These are phyloP conservation scores for Dicorynia guianensis DNA, from an alignment of 306 rosid species.

Conservation along the genomic window DNA sequence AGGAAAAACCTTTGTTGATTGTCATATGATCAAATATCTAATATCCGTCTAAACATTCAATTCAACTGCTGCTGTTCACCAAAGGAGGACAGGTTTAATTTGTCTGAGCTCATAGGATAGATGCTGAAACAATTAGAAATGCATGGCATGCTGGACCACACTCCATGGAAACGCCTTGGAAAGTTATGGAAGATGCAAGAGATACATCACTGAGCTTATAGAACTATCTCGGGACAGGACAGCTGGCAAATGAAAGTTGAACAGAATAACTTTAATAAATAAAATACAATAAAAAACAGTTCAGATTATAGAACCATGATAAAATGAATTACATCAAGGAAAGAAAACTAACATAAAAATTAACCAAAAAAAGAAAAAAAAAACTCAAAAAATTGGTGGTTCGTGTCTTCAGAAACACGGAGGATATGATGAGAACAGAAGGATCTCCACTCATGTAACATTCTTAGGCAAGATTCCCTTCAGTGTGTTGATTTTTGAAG, in stretches of 20 bases:
- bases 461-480: constrained; percentile 52
- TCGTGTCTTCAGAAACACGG: not conserved
- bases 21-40: too few species aligned
- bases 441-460: constrained; percentile 58
- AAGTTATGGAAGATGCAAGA: constrained; percentile 23
- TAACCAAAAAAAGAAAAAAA: not conserved
- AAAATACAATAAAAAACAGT: not conserved
- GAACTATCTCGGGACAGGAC: constrained; percentile 46
- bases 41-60: constrained; percentile 1
- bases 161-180: not conserved
- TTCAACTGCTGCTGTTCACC: constrained; percentile 4
- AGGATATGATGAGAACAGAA: constrained; percentile 15
- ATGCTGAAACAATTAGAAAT: constrained; percentile 5
- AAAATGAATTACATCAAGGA: not conserved
- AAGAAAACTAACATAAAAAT: not conserved
- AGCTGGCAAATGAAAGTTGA: constrained; percentile 45
- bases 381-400: not conserved
- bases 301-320: not conserved
- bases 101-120: not conserved
- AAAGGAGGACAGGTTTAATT: not conserved
- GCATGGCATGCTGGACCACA: constrained; percentile 43
- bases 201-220: constrained; percentile 25
- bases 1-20: not conserved
- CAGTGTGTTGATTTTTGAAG: constrained; percentile 30
- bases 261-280: constrained; percentile 28